These are phyloP conservation scores for Leishmania turanica DNA, from an alignment of 208 protist species.

Conservation along the genomic window DNA sequence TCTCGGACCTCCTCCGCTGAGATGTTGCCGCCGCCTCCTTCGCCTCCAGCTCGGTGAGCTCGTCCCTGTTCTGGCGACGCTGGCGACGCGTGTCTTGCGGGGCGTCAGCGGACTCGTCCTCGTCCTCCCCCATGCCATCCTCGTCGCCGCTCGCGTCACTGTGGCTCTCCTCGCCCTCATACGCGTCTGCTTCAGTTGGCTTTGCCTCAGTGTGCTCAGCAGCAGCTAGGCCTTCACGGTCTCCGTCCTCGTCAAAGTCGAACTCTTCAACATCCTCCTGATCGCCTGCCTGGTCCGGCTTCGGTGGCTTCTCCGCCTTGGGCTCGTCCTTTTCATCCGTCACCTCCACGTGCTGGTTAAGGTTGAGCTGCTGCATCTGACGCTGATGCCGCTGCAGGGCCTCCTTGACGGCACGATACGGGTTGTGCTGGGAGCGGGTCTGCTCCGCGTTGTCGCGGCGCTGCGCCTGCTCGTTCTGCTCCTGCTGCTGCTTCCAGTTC, in stretches of 20 bases:
- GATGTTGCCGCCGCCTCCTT: constrained; percentile 33
- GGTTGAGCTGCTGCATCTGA: constrained; percentile 80
- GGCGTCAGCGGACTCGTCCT: constrained; percentile 35
- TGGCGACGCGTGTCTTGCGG: constrained; percentile 44
- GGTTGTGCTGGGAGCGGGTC: constrained; percentile 78
- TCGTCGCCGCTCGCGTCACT: constrained; percentile 25
- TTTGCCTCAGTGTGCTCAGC: constrained; percentile 41
- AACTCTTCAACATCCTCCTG: constrained; percentile 50
- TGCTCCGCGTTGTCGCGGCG: constrained; percentile 80
- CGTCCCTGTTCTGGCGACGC: constrained; percentile 39
- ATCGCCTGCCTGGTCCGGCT: constrained; percentile 41
- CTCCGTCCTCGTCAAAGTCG: constrained; percentile 70
- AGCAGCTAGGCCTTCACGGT: constrained; percentile 50
- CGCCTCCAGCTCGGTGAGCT: constrained; percentile 51
- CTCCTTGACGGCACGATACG: constrained; percentile 88
- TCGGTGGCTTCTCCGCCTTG: constrained; percentile 49
- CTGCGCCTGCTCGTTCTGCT: constrained; percentile 70
- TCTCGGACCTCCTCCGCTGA: constrained; percentile 44
- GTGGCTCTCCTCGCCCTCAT: constrained; percentile 21
- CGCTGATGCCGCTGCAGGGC: constrained; percentile 83
- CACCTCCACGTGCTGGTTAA: constrained; percentile 76
- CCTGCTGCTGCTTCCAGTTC: constrained; percentile 83
- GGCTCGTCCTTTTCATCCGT: constrained; percentile 53
- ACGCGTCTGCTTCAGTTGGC: constrained; percentile 18
- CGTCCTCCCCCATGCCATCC: constrained; percentile 25